These are phyloP conservation scores for Ustilago trichophora DNA, from an alignment of 1,284 basidiomycete genomes.

Conservation along the genomic window DNA sequence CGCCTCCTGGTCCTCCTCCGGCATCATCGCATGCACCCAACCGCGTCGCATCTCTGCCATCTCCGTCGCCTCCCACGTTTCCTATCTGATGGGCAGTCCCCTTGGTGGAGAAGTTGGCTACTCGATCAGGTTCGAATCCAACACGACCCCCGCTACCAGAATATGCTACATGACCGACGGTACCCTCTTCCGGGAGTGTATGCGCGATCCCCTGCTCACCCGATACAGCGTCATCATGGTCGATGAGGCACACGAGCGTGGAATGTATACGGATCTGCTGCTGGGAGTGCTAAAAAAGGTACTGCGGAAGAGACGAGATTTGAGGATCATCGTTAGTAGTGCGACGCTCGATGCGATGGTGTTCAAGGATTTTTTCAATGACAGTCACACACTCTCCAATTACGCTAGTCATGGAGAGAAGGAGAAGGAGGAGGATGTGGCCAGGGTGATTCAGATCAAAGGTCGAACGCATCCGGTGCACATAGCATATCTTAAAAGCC, in stretches of 20 bases:
- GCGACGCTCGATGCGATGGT: slow-evolving; percentile 91
- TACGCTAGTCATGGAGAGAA: not conserved
- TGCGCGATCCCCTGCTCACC: slow-evolving; percentile 56
- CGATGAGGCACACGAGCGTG: slow-evolving; percentile 69
- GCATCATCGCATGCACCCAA: slow-evolving; percentile 66
- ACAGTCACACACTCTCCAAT: slow-evolving; percentile 14
- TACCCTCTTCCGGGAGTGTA: slow-evolving; percentile 56
- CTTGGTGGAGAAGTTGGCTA: slow-evolving; percentile 81
- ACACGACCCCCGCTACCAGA: slow-evolving; percentile 61
- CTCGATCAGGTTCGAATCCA: slow-evolving; percentile 67
- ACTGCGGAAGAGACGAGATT: slow-evolving; percentile 82
- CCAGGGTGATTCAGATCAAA: slow-evolving; percentile 64
- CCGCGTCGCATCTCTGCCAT: slow-evolving; percentile 66
- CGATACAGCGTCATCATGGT: slow-evolving; percentile 67
- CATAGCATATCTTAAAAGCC: slow-evolving; percentile 65
- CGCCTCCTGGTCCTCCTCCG: slow-evolving; percentile 71
- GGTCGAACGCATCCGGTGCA: slow-evolving; percentile 67
- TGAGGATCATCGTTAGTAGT: slow-evolving; percentile 90
- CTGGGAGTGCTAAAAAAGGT: slow-evolving; percentile 72
- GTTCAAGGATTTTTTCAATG: slow-evolving; percentile 84
- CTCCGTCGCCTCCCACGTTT: slow-evolving; percentile 66
- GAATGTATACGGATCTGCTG: slow-evolving; percentile 67
- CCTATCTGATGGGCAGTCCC: slow-evolving; percentile 66
- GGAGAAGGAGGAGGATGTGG: not conserved
- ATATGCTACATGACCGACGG: slow-evolving; percentile 65